phyloP scores from a whole-genome alignment of 1,139 yeast species.

The Pichia cactophila region DNA sequence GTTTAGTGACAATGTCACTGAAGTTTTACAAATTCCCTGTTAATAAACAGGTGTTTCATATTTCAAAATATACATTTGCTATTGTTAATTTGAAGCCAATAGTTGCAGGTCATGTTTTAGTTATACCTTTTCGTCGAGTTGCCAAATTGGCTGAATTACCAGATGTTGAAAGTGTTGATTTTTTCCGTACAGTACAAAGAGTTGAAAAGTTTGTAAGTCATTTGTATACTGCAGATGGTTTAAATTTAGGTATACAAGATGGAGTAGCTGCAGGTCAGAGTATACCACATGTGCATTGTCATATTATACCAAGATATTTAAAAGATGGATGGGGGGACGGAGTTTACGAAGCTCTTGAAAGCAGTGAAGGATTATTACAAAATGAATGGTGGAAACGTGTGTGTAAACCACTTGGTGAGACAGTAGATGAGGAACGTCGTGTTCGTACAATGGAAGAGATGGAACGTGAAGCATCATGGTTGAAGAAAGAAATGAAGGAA shows the following conservation, averaged over 20 bases:
- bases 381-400: slow-evolving; percentile 17
- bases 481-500: slow-evolving; percentile 36
- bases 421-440: slow-evolving; percentile 40
- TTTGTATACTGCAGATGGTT: slow-evolving; percentile 66
- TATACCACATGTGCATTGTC: slow-evolving; percentile 90
- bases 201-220: slow-evolving; percentile 59
- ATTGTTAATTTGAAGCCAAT: slow-evolving; percentile 85
- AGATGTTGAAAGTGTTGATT: slow-evolving; percentile 67
- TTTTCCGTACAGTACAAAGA: slow-evolving; percentile 67
- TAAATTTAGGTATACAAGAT: slow-evolving; percentile 89
- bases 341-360: slow-evolving; percentile 56
- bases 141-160: slow-evolving; percentile 60
- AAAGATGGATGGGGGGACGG: slow-evolving; percentile 64
- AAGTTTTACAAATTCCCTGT: slow-evolving; percentile 51
- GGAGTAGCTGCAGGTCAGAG: slow-evolving; percentile 95
- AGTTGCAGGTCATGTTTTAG: slow-evolving; percentile 81
- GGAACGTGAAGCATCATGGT: slow-evolving; percentile 55
- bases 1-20: neutral
- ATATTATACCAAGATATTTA: slow-evolving; percentile 73
- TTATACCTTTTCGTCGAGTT: slow-evolving; percentile 72
- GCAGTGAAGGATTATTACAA: slow-evolving; percentile 28
- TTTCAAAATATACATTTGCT: slow-evolving; percentile 60
- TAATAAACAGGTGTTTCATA: slow-evolving; percentile 51
- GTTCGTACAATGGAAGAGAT: slow-evolving; percentile 53
- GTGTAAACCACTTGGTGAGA: slow-evolving; percentile 30